Base-by-base conservation (phyloP, 2,329 filamentous ascomycete species). In the Exophiala sp. region DNA sequence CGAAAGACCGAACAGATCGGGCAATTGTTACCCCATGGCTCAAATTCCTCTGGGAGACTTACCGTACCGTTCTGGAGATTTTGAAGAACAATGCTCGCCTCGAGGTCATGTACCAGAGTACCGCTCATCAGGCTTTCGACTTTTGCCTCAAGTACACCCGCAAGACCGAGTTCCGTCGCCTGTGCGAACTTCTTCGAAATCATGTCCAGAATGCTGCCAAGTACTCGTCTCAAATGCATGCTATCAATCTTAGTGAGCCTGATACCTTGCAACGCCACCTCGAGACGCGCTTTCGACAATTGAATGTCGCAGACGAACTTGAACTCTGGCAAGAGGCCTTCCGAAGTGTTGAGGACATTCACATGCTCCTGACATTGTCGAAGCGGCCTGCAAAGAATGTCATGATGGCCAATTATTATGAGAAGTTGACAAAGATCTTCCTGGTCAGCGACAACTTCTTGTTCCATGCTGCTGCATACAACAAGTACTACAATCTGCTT, bases 371-470 rank as follows among this genome's bases (percentile, higher is more conserved):
- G 61, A 97, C 85, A 75, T 80, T 97, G 62, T 97, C 91, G 84
- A 97, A 97, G 81, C 87, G 93, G 48, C 90, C 90, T 32, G 85
- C 93, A 47, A 97, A 97, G 84, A 96, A 96, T 69, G 79, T 96
- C 67, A 97, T 98, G 93, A 98, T 98, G 93, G 93, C 93, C 73
- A 98, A 97, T 77, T 98, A 98, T 79, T 98, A 97, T 72, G 93
- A 98, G 79, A 97, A 97, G 76, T 83, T 98, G 51, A 96, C 93
- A 34, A 83, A 90, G 58, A 98, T 98, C 69, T 98, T 98, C 79
- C 81, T 98, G 57, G 93, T 97, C 60, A 95, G 91, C 70, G 93
- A 97, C 74, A 98, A 98, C 78, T 97, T 97, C 69, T 83, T 98
- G 39, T 98, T 98, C 83, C 93, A 98, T 67, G 93, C 93, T 61